Base-by-base conservation (phyloP, 2,329 filamentous ascomycete genomes). In the Arthrobotrys sphaeroides region DNA sequence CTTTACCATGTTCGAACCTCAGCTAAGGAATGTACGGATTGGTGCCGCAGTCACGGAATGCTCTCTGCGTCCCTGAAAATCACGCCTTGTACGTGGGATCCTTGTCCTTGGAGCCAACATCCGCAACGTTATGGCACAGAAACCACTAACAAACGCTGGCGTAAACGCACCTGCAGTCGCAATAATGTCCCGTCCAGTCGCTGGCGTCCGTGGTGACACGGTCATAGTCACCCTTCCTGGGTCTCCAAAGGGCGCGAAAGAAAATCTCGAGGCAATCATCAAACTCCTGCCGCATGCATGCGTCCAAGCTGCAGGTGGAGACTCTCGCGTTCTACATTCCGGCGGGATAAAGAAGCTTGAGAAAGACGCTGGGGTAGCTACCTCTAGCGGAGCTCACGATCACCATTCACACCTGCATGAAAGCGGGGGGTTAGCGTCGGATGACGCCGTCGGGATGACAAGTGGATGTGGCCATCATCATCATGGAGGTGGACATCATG, bases 281-380 rank as follows among this genome's bases (percentile, higher is more conserved):
- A 96, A 93, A 81, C 89, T 94, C n/a, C 84, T 99, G 4, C 94
- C 94, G 0, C 95, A 99, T 83, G 95, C 95, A n/a, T 99, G 95
- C 79, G 84, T 91, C 5, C 94, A 98, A 84, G 91, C 92, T 26
- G 89, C 91, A 0, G 95, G 94, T 0, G 89, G 88, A 12, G 89
- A 96, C 80, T 98, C 95, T 0, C 87, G 95, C 78, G 82, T 84
- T 0, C 83, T 97, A 3, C 95, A 99, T 82, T 85, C 86, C 0
- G 93, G 93, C 1, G 94, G 95, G 0, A 85, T 94, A 0, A 89
- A 91, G 84, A 93, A 91, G 80, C 86, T 98, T 0, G 95, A 98
- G 82, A 85, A 88, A 10, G 93, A 97, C 3, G 93, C 93, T 12
- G 92, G 92, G 0, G 83, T 94, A 5, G 57, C 55, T 22, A 57